These are phyloP conservation scores for Chaetoceros tenuissimus DNA, from an alignment of 108 stramenopile genomes.

Conservation along the genomic window DNA sequence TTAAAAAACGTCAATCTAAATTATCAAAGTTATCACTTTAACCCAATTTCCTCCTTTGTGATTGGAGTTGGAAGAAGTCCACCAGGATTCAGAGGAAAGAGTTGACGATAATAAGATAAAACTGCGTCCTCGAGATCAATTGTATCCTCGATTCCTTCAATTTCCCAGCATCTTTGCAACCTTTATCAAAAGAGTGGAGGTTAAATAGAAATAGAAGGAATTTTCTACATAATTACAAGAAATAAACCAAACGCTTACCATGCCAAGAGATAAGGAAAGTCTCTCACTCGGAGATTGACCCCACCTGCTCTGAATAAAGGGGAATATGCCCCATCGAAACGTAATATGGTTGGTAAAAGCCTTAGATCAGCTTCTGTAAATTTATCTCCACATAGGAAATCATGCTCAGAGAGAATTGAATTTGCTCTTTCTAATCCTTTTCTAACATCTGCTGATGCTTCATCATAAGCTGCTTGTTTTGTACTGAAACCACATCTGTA, in stretches of 20 bases:
- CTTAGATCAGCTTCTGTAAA: conserved; percentile 74
- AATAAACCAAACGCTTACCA: no score
- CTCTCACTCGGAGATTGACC: conserved; percentile 23
- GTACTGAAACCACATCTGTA: conserved; percentile 85
- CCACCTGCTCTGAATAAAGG: conserved; percentile 72
- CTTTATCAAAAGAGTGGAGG: no score
- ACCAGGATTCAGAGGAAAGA: conserved; percentile 78
- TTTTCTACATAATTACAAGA: no score
- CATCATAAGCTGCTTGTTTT: conserved; percentile 74
- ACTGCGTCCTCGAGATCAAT: conserved; percentile 69
- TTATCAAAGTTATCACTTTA: conserved; percentile 10
- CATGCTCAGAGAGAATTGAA: conserved; percentile 26
- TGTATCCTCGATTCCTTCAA: conserved; percentile 33
- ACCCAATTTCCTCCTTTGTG: conserved; percentile 22
- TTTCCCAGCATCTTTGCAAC: conserved; percentile 37
- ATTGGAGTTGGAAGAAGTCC: conserved; percentile 53
- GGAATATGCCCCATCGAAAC: conserved; percentile 76
- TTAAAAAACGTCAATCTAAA: neutral
- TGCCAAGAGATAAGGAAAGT: conserved; percentile 30
- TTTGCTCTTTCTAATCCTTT: conserved; percentile 53
- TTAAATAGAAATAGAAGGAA: no score
- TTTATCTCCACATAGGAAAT: conserved; percentile 39
- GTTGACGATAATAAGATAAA: conserved; percentile 59
- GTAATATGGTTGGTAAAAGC: conserved; percentile 63
- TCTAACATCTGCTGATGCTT: conserved; percentile 54